Evolutionary conservation across 805 yeast genomes (phyloP), one percentile per base, ranked within the genome.

Genomic region (Scheffersomyces spartinae): DNA sequence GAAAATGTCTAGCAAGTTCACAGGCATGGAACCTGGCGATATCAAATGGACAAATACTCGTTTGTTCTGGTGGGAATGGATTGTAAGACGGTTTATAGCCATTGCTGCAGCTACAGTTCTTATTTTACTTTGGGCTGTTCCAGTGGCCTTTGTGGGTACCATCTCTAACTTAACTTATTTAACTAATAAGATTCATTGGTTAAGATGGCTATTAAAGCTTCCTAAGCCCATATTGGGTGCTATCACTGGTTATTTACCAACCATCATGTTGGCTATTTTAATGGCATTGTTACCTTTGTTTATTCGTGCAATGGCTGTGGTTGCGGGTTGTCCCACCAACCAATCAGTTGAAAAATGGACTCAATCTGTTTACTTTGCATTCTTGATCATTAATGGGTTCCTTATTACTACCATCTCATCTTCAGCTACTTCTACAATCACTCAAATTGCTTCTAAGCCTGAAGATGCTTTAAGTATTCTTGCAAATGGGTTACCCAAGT

Each of bases 101-200:
- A 29, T 54, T 18, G 58, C 69, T 9, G 72, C 71, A 2, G 67
- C 78, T 28, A 39, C 53, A 13, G 80, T 74, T 1, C 40, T 76
- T 22, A 60, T 77, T 26, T 43, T 73, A 16, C 55, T 74, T 38
- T 80, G 93, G 93, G 66, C 86, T 29, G 52, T 78, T 35, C 88
- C 88, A 9, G 84, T 77, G 20, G 77, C 86, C 3, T 73, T 79
- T 46, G 84, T 79, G 24, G 86, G 86, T 65, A 44, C 74, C 42
- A 60, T 79, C 30, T 77, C 86, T 3, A 78, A 78, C 42, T 52
- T 79, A 34, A 69, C 76, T 11, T 66, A 66, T 38, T 56, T 79
- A 41, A 75, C 75, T 5, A 59, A 71, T 30, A 68, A 68, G 34
- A 39, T 74, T 17, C 68, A 48, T 13, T 69, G 71, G 52, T 60